Evolutionary conservation across 768 basidiomycete species (phyloP).

Genomic region (Tricholoma bakamatsutake): DNA sequence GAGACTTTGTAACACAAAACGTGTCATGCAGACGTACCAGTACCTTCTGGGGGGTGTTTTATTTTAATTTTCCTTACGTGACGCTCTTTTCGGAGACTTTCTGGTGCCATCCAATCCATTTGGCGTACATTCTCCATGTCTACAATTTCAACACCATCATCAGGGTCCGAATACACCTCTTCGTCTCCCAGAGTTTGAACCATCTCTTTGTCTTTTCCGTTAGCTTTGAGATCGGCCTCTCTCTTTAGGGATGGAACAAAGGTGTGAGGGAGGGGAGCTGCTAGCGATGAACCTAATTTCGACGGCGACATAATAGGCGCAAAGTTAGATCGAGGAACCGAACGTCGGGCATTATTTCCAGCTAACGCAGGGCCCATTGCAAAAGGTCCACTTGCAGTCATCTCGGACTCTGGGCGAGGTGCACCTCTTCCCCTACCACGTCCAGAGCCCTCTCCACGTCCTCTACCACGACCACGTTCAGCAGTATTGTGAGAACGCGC

Average conservation of each 20-base stretch:
- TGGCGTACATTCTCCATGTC: constrained; percentile 73
- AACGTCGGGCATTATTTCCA: constrained; percentile 47
- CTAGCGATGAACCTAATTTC: constrained; percentile 35
- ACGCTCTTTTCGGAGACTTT: constrained; percentile 53
- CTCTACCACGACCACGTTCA: constrained; percentile 43
- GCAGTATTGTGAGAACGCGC: constrained; percentile 24
- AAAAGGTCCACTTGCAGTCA: constrained; percentile 85
- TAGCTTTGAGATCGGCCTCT: constrained; percentile 23
- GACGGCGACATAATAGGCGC: constrained; percentile 37
- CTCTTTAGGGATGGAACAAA: constrained; percentile 46
- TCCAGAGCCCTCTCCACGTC: constrained; percentile 44
- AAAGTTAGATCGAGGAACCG: constrained; percentile 52
- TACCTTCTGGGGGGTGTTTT: constrained; percentile 30
- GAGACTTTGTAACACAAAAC: background rate
- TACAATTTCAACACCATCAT: constrained; percentile 82
- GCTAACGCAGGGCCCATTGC: constrained; percentile 78
- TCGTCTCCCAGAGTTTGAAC: constrained; percentile 40
- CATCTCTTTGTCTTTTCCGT: constrained; percentile 19
- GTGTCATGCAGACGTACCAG: constrained; percentile 17
- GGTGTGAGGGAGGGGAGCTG: constrained; percentile 44
- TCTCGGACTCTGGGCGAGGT: constrained; percentile 51
- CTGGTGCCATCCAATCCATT: constrained; percentile 90
- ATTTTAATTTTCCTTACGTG: constrained; percentile 36
- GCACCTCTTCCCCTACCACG: constrained; percentile 50
- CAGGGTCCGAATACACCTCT: constrained; percentile 80